Evolutionary conservation across 805 yeast species (phyloP), one percentile per base, ranked within the genome.

Genomic region (Pichia paraexigua): DNA sequence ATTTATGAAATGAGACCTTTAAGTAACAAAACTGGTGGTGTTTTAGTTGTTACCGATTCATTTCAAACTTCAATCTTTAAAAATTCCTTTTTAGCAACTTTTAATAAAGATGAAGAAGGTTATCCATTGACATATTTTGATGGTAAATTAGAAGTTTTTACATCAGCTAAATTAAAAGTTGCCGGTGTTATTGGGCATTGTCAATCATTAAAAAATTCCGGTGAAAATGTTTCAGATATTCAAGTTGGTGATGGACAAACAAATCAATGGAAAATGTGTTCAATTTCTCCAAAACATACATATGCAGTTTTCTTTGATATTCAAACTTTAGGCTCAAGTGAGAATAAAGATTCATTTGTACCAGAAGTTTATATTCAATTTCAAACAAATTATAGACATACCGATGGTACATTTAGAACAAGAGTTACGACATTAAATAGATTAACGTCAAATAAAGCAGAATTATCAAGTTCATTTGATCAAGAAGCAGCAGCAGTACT

Each of bases 401-500:
- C 97, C n/a, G 83, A 91, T 28, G 99, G 99, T 52, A 78, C 92
- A 13, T 85, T 80, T 64, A 79, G 97, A 63, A 73, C 88, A 53
- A 80, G 97, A 60, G 97, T 94, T 37, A 92, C 99, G 22, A 94
- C 98, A 0, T 76, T 94, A 53, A 72, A 75, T 52, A 74, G 80
- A 64, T 66, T 75, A 54, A 75, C 80, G 52, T 77, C 82, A 15
- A 64, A 63, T 46, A 69, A 75, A 25, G 79, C 78, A 43, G 79
- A 76, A 46, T 69, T 79, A 53, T 71, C 81, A 18, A 70, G 70
- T 53, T 63, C 94, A n/a, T 94, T 94, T 67, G 99, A 94, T 71
- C 98, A 94, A 74, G 98, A 94, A 70, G 96, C 97, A 13, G 97
- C 99, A 3, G 95, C 97, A 17, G 97, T 91, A 1, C 72, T 91